Evolutionary conservation across 306 rosid species (phyloP).

Genomic region (Crotalaria pallida): DNA sequence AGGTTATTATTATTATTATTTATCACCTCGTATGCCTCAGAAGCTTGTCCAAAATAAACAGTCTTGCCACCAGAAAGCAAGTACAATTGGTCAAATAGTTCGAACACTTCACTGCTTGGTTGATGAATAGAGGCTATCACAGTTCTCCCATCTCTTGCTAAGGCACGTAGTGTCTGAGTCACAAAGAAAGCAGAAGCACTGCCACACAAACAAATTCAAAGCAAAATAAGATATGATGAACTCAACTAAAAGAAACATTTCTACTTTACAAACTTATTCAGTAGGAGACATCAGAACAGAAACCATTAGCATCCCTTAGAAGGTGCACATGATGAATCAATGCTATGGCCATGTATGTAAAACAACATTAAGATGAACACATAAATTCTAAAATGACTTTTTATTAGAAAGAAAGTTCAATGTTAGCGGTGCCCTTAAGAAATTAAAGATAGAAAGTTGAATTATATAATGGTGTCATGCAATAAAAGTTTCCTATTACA

Average conservation of each 20-base stretch:
- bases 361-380: not conserved
- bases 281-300: not conserved
- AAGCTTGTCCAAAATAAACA: conserved; percentile 87
- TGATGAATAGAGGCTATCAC: conserved; percentile 96
- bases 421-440: too few relatives aligned
- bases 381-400: not conserved
- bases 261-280: not conserved
- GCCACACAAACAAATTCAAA: conserved; percentile 22
- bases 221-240: not conserved
- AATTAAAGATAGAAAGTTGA: too few relatives aligned
- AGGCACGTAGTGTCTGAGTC: conserved; percentile 78
- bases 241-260: not conserved
- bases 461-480: too few relatives aligned
- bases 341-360: not conserved
- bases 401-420: not conserved
- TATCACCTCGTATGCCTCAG: conserved; percentile 88
- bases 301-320: not conserved
- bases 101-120: conserved; percentile 98
- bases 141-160: conserved; percentile 90
- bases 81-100: conserved; percentile 80
- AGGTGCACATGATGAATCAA: not conserved
- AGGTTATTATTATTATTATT: not conserved
- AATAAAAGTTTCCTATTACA: too few relatives aligned
- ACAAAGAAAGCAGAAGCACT: conserved; percentile 99
- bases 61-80: conserved; percentile 95